Conservation (phyloP, 2,329 filamentous ascomycete species). For the Monosporascus sp. region DNA sequence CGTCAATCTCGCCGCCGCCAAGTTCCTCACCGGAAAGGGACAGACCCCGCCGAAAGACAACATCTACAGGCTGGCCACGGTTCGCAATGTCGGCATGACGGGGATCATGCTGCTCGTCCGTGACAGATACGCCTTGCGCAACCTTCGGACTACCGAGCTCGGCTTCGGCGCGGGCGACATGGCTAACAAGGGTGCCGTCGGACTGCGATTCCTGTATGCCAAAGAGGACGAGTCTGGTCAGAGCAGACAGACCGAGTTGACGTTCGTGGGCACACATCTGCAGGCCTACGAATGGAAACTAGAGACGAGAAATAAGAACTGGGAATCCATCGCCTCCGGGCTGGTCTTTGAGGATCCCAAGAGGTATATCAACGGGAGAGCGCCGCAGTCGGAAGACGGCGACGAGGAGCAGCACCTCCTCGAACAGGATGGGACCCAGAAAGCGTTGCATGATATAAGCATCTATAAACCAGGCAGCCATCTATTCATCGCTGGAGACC, state of each 20-base stretch:
- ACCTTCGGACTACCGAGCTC: conserved; percentile 72
- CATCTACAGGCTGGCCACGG: conserved; percentile 65
- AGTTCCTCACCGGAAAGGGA: conserved; percentile 22
- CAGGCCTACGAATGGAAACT: conserved; percentile 81
- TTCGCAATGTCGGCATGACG: conserved; percentile 81
- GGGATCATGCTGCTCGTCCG: conserved; percentile 80
- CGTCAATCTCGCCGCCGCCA: conserved; percentile 61
- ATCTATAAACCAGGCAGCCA: conserved; percentile 73
- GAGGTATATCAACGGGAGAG: conserved; percentile 21
- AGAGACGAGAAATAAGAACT: conserved; percentile 75
- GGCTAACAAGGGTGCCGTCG: conserved; percentile 94
- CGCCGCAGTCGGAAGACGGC: conserved; percentile 4
- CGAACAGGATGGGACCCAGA: conserved; percentile 21
- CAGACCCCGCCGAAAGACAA: conserved; percentile 13
- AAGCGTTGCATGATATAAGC: conserved; percentile 49
- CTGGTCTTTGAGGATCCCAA: conserved; percentile 66
- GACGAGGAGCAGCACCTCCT: conserved; percentile 21
- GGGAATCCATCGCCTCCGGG: conserved; percentile 75
- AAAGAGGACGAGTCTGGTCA: conserved; percentile 30
- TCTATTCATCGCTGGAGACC: conserved; percentile 82
- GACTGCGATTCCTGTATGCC: conserved; percentile 61
- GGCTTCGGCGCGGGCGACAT: conserved; percentile 83
- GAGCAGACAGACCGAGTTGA: conserved; percentile 56
- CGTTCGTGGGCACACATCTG: conserved; percentile 83
- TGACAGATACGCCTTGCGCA: conserved; percentile 52